A percentile compares a stretch with the other conserved stretches of the same genome.
These are phyloP conservation scores for Penicillium freii DNA, from an alignment of 2,329 filamentous ascomycete species.

Conservation along the genomic window DNA sequence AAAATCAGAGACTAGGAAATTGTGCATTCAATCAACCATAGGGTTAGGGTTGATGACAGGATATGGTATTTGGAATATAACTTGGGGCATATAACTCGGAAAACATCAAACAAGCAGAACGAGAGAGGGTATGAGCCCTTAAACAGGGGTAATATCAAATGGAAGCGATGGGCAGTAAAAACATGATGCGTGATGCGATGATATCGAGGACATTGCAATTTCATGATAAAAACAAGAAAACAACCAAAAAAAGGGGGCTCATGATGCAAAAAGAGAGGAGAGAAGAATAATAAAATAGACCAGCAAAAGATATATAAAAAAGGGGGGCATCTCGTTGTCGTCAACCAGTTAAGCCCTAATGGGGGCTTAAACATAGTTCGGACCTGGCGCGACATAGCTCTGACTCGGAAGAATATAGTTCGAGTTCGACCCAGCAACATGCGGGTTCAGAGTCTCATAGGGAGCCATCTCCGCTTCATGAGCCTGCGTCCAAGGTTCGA, in stretches of 20 bases:
- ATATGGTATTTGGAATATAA: constrained; percentile 6
- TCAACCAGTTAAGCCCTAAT: not conserved
- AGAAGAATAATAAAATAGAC: not conserved
- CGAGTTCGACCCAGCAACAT: constrained; percentile 14
- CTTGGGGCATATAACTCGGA: not conserved
- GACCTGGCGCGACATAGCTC: constrained; percentile 10
- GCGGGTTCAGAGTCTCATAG: constrained; percentile 29
- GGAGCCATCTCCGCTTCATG: constrained; percentile 23
- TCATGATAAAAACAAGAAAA: constrained; percentile 6
- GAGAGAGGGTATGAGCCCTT: constrained; percentile 16
- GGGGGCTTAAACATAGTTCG: constrained; percentile 1
- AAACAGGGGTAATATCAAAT: constrained; percentile 3
- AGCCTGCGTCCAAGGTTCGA: constrained; percentile 25
- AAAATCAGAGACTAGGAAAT: not conserved
- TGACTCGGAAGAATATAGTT: constrained; percentile 17
- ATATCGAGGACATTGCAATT: constrained; percentile 8
- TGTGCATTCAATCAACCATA: not conserved
- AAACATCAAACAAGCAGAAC: not conserved
- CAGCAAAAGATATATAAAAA: not conserved
- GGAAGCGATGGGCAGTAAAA: not conserved
- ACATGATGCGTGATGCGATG: constrained; percentile 6
- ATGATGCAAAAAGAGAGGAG: not conserved
- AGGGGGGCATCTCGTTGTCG: not conserved
- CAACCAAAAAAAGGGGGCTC: constrained; percentile 1
- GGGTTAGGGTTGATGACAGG: not conserved